Evolutionary conservation across 2,329 filamentous ascomycete species (phyloP).

Genomic region (Juglanconis sp.): DNA sequence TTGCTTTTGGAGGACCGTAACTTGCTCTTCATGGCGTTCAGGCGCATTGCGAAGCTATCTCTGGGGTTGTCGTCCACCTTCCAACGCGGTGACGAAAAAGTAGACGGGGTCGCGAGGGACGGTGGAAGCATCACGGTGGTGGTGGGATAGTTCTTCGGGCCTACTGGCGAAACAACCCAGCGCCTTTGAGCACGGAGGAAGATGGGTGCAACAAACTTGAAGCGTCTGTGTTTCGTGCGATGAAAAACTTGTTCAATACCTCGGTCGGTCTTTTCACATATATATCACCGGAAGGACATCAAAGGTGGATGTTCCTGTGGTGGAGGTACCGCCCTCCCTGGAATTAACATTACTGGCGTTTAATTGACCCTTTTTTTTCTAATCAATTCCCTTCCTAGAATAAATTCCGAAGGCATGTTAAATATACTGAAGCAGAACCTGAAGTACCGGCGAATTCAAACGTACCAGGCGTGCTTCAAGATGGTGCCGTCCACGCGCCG

Average conservation of each 20-base stretch:
- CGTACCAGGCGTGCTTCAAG: too few relatives aligned
- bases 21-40: neutral
- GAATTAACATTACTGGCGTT: constrained; percentile 22
- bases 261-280: constrained; percentile 14
- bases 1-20: neutral
- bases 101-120: neutral
- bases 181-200: neutral
- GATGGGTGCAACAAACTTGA: neutral
- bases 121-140: neutral
- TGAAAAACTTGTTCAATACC: constrained; percentile 7
- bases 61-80: neutral
- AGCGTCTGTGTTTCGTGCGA: neutral
- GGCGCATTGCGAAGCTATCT: neutral
- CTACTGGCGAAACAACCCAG: neutral
- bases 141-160: neutral
- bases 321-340: constrained; percentile 3
- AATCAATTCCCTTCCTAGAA: neutral
- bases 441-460: too few relatives aligned
- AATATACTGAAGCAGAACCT: neutral
- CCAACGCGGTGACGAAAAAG: neutral
- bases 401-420: neutral
- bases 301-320: neutral
- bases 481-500: too few relatives aligned
- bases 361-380: constrained; percentile 18
- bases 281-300: constrained; percentile 1